These are phyloP conservation scores for Alternaria consortialis DNA, from an alignment of 2,329 filamentous ascomycete genomes.

Conservation along the genomic window DNA sequence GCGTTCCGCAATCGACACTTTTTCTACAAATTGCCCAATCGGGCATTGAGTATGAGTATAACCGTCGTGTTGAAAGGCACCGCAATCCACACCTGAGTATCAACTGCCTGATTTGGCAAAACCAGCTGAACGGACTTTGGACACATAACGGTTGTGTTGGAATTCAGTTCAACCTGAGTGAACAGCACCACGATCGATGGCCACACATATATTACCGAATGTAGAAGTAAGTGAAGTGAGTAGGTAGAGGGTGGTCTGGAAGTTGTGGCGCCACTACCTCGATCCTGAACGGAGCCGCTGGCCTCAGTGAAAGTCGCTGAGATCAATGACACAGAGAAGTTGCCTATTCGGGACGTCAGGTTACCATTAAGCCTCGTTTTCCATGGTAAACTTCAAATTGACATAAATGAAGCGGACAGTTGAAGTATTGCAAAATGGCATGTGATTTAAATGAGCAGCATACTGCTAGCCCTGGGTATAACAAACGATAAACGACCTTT, in stretches of 20 bases:
- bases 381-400: background rate
- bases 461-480: constrained; percentile 28
- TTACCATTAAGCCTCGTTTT: background rate
- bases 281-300: background rate
- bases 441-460: constrained; percentile 15
- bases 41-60: background rate
- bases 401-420: background rate
- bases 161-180: background rate
- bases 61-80: background rate
- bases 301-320: background rate
- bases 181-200: background rate
- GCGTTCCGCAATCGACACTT: background rate
- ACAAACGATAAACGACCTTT: background rate
- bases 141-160: background rate
- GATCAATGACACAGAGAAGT: background rate
- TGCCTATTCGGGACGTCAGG: background rate
- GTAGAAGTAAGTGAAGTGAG: background rate
- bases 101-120: background rate
- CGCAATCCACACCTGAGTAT: background rate
- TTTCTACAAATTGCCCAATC: background rate
- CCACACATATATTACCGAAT: background rate
- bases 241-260: background rate
- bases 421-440: background rate
- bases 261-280: background rate
- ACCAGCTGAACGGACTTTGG: background rate